Conservation (phyloP, 73 alveolate species). For the Symbiodinium natans region DNA sequence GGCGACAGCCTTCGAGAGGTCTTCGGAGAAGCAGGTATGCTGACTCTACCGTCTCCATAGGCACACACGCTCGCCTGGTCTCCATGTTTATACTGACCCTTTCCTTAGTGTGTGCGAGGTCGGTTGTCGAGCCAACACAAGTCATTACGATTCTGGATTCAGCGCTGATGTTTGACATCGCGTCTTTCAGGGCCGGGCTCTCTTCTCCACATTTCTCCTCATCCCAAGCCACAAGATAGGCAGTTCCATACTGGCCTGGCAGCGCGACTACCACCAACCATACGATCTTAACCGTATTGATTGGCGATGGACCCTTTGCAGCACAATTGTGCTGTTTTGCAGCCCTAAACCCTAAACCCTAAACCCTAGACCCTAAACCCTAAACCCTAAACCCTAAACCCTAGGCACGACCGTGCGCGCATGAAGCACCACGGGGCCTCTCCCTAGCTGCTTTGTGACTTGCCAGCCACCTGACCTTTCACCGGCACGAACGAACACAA, state of each 20-base stretch:
- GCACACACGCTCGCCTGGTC: not conserved
- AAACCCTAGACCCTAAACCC: not conserved
- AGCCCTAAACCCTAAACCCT: not conserved
- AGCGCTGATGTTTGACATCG: no score
- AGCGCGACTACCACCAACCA: no score
- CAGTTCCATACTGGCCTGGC: slow-evolving; percentile 80
- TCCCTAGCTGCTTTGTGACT: slow-evolving; percentile 82
- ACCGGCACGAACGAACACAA: not conserved
- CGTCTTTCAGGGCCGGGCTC: slow-evolving; percentile 24
- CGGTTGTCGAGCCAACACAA: not conserved
- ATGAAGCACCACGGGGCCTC: not conserved
- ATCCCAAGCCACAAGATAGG: slow-evolving; percentile 60
- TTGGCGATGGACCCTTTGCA: not conserved
- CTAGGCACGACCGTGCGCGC: not conserved
- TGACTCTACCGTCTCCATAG: no score
- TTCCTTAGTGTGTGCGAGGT: not conserved
- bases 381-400: not conserved
- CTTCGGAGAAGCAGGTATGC: no score
- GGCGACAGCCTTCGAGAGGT: slow-evolving; percentile 93
- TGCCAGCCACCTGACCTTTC: slow-evolving; percentile 85
- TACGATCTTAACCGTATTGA: not conserved
- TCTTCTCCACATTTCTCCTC: slow-evolving; percentile 84
- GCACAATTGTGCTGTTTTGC: not conserved
- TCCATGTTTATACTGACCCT: slow-evolving; percentile 23
- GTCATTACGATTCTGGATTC: no score